Base-by-base conservation (phyloP, 2,329 filamentous ascomycete species). In the Ophiocordyceps camponoti-leonardi region DNA sequence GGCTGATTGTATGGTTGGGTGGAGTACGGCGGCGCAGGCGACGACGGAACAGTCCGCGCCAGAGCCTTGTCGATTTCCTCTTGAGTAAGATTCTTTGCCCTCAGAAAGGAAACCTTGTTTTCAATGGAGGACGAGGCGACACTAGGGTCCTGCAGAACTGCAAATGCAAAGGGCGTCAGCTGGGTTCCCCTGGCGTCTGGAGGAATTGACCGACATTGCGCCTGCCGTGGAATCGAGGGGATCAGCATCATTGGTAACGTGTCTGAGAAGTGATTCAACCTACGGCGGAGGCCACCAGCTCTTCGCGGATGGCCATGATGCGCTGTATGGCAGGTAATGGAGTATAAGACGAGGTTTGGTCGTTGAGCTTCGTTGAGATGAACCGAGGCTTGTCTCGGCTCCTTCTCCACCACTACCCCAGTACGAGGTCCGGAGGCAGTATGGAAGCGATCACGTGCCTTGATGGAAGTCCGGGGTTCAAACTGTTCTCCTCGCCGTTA, bases 11-110 rank as follows among this genome's bases (percentile, higher is more conserved):
- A 65, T 49, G 58, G 67, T 49, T 63, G 70, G 52, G 18, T 6
- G 10, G 35, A 6, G 18, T n/a, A 18, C 35, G 35, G n/a, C n/a
- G n/a, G 35, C 57, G 65, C 59, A 50, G 63, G 57, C 45, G 53
- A 44, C 19, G 66, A 62, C 31, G 30, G 78, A 51, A 81, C 79
- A 42, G 78, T 79, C 56, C 90, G 79, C 40, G 84, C 74, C 52
- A 98, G 73, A 16, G 93, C 84, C 35, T 77, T 71, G 58, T 92
- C 85, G 56, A 98, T 83, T 66, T 98, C 93, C 64, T 96, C 90
- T 61, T 92, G 84, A 1, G 90, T 96, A 46, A 98, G 74, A 63
- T 98, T 96, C 67, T 98, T 98, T 8, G 88, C 93, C 62, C 88
- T 85, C 19, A 98, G 73, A 55, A 98, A 98, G 10, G 87, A 83